Evolutionary conservation across 2,329 filamentous ascomycete genomes (phyloP).

Genomic region (Cladosporium sp.): DNA sequence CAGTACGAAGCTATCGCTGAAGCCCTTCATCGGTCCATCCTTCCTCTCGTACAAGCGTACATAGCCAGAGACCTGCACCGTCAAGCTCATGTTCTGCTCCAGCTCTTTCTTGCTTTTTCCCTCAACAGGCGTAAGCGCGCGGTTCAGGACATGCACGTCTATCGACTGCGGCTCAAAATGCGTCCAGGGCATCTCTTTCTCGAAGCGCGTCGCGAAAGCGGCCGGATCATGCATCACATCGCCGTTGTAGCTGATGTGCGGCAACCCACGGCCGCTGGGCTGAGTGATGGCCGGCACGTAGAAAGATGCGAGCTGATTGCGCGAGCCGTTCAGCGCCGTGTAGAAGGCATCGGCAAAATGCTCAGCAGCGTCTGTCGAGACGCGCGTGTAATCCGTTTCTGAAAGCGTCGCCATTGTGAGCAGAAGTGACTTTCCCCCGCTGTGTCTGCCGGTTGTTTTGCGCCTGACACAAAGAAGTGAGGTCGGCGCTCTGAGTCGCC

Average conservation of each 20-base stretch:
- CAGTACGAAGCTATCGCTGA: constrained; percentile 75
- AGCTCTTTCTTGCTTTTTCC: constrained; percentile 30
- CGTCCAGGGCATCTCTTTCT: constrained; percentile 58
- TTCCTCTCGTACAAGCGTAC: constrained; percentile 60
- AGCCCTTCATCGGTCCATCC: constrained; percentile 61
- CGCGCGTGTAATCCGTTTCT: constrained; percentile 26
- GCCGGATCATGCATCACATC: constrained; percentile 57
- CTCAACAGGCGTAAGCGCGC: constrained; percentile 31
- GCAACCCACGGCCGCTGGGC: constrained; percentile 47
- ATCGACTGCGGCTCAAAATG: constrained; percentile 70
- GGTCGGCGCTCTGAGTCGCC: not conserved
- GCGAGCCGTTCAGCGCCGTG: constrained; percentile 59
- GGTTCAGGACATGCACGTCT: constrained; percentile 74
- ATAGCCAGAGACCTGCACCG: constrained; percentile 68
- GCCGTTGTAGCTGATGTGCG: constrained; percentile 78
- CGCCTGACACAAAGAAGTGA: not conserved
- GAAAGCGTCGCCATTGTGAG: constrained; percentile 23
- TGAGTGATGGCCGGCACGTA: constrained; percentile 60
- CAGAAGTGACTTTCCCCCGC: not conserved
- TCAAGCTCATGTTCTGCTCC: constrained; percentile 62
- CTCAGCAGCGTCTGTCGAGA: constrained; percentile 56
- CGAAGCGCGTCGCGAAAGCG: constrained; percentile 64
- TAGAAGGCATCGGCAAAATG: constrained; percentile 72
- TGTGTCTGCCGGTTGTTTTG: not conserved
- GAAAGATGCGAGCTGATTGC: constrained; percentile 58